phyloP scores from a whole-genome alignment of 352 stramenopile species.

The Pythium biforme region DNA sequence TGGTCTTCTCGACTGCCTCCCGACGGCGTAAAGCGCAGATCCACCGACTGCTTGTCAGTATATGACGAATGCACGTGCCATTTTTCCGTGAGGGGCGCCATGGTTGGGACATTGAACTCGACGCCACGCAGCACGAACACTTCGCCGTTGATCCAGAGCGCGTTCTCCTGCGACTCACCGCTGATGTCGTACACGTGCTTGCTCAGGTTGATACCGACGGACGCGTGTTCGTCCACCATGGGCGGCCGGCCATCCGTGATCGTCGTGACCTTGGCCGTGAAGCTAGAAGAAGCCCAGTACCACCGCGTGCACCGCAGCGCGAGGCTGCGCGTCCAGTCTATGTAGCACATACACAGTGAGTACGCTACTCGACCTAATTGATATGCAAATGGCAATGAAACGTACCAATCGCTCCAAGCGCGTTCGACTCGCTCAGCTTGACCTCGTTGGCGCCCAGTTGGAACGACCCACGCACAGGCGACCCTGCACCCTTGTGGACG shows the following conservation, averaged over 20 bases:
- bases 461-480: constrained; percentile 29
- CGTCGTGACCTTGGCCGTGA: constrained; percentile 27
- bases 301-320: constrained; percentile 40
- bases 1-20: constrained; percentile 34
- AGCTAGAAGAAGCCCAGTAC: constrained; percentile 45
- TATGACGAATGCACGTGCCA: constrained; percentile 28
- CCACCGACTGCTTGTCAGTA: constrained; percentile 17
- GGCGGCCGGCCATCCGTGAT: background rate
- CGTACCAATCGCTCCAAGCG: constrained; percentile 33
- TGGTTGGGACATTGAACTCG: constrained; percentile 28
- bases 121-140: constrained; percentile 39
- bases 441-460: constrained; percentile 25
- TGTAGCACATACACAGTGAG: background rate
- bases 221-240: constrained; percentile 13
- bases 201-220: constrained; percentile 49
- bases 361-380: no score
- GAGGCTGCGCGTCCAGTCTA: constrained; percentile 43
- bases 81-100: constrained; percentile 3
- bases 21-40: constrained; percentile 34
- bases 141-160: constrained; percentile 43
- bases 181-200: constrained; percentile 49
- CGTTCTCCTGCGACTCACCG: constrained; percentile 49
- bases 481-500: constrained; percentile 42
- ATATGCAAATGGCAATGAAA: no score
- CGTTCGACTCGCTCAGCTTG: constrained; percentile 3